These are phyloP conservation scores for Calonectria leucothoes DNA, from an alignment of 2,329 filamentous ascomycete species.

Conservation along the genomic window DNA sequence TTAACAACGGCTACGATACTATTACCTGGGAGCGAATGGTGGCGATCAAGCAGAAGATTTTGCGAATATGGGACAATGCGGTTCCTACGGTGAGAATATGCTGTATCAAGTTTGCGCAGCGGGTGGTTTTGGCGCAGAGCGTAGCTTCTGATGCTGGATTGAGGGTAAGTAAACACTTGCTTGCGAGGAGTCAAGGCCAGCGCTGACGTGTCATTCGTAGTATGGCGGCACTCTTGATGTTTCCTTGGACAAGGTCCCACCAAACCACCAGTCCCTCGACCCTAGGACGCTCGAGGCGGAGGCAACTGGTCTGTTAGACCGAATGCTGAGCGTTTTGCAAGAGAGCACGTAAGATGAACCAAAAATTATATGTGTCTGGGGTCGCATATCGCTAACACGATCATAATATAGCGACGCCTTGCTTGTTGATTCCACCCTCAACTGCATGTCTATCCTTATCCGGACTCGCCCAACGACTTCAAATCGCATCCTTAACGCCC, in stretches of 20 bases:
- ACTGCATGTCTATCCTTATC: constrained; percentile 85
- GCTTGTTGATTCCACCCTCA: constrained; percentile 90
- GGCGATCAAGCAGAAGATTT: constrained; percentile 87
- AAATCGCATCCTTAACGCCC: constrained; percentile 85
- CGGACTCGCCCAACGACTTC: constrained; percentile 84
- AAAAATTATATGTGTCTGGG: background rate
- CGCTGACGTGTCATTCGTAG: constrained; percentile 44
- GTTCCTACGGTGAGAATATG: constrained; percentile 84
- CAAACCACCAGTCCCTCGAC: constrained; percentile 84
- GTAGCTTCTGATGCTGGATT: constrained; percentile 84
- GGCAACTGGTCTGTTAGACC: constrained; percentile 88
- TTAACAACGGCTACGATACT: constrained; percentile 85
- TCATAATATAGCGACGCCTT: constrained; percentile 77
- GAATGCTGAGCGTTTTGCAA: constrained; percentile 86
- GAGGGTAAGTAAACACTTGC: constrained; percentile 65
- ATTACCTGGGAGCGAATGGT: constrained; percentile 89
- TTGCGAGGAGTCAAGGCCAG: background rate
- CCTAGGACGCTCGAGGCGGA: constrained; percentile 90
- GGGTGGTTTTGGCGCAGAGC: constrained; percentile 92
- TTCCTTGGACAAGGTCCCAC: constrained; percentile 86
- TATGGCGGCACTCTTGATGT: constrained; percentile 73
- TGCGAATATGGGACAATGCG: constrained; percentile 88
- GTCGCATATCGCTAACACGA: constrained; percentile 12
- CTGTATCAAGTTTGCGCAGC: constrained; percentile 97
- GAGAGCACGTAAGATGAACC: constrained; percentile 76